Percentiles rank a stretch among this genome's conserved stretches.
Evolutionary conservation across 371 early-diverging fungal genomes (phyloP).

Genomic region (Mortierella sp.): DNA sequence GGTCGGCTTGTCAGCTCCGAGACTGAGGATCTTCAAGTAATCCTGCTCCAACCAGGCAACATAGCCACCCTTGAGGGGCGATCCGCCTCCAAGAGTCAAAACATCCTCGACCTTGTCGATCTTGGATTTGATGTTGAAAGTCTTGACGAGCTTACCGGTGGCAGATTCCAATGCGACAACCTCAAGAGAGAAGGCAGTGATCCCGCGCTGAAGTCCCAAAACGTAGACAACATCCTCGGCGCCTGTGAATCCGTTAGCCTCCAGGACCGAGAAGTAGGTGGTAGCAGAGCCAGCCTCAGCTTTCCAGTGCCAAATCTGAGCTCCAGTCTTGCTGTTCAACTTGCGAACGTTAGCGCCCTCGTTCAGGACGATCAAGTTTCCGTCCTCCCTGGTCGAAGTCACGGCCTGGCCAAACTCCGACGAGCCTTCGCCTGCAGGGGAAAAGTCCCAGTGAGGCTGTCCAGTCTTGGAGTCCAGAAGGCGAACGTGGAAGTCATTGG

Average conservation of each 20-base stretch:
- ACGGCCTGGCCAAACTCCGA: slow-evolving; percentile 49
- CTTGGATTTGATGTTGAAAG: slow-evolving; percentile 33
- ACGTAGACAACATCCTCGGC: slow-evolving; percentile 38
- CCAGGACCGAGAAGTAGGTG: slow-evolving; percentile 39
- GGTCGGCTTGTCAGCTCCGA: slow-evolving; percentile 38
- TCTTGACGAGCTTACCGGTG: slow-evolving; percentile 45
- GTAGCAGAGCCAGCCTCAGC: slow-evolving; percentile 46
- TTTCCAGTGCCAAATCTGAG: slow-evolving; percentile 52
- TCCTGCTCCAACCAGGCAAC: slow-evolving; percentile 52
- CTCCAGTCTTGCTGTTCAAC: slow-evolving; percentile 40
- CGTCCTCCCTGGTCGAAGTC: slow-evolving; percentile 43
- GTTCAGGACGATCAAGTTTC: slow-evolving; percentile 53
- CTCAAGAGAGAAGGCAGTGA: slow-evolving; percentile 36
- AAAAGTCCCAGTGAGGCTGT: slow-evolving; percentile 60
- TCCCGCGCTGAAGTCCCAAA: slow-evolving; percentile 40
- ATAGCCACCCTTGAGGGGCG: slow-evolving; percentile 31
- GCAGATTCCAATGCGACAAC: slow-evolving; percentile 40
- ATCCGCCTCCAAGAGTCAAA: slow-evolving; percentile 43
- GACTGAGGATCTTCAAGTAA: slow-evolving; percentile 38
- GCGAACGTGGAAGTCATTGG: slow-evolving; percentile 60
- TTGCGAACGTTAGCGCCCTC: slow-evolving; percentile 51
- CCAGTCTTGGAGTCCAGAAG: slow-evolving; percentile 66
- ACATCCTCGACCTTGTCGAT: slow-evolving; percentile 31
- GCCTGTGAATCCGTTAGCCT: slow-evolving; percentile 38
- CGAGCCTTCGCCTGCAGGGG: slow-evolving; percentile 60